Percentiles rank a stretch among this genome's conserved stretches.
These are phyloP conservation scores for Tephrocybe sp. DNA, from an alignment of 768 basidiomycete species.

Conservation along the genomic window DNA sequence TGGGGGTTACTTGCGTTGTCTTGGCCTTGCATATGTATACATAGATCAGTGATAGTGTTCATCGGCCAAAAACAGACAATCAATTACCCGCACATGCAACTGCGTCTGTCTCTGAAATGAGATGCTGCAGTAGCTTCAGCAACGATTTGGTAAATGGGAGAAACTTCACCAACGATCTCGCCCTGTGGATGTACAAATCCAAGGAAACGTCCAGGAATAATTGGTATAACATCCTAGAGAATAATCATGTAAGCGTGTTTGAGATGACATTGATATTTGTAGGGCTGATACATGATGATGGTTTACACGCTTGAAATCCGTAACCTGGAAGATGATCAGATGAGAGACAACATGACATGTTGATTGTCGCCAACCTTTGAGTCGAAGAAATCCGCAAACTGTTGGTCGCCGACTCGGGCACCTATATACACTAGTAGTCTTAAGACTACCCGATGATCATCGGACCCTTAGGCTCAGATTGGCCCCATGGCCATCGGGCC, in stretches of 20 bases:
- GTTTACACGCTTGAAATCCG: conserved; percentile 26
- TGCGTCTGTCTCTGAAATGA: conserved; percentile 14
- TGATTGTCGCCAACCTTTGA: conserved; percentile 25
- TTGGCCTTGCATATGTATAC: conserved; percentile 29
- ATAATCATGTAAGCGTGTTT: conserved; percentile 3
- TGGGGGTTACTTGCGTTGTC: conserved; percentile 43
- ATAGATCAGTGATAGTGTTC: no score
- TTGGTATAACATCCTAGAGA: conserved; percentile 39
- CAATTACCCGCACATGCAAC: conserved; percentile 38
- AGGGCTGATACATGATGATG: conserved; percentile 18
- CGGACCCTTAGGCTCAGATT: no score
- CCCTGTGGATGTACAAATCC: conserved; percentile 42
- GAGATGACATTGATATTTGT: neutral
- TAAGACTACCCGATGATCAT: no score
- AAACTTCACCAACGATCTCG: conserved; percentile 27
- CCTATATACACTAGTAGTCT: no score
- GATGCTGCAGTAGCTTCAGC: conserved; percentile 11
- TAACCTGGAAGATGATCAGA: conserved; percentile 12
- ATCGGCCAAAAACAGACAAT: no score
- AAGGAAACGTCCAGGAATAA: conserved; percentile 41
- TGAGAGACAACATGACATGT: neutral
- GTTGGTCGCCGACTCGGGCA: conserved; percentile 37
- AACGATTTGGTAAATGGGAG: neutral
- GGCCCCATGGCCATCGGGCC: no score
- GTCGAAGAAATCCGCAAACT: conserved; percentile 38